Percentiles rank a stretch among this genome's conserved stretches.
Evolutionary conservation across 192 early-diverging fungal genomes (phyloP).

Genomic region (Physocladia obscura): DNA sequence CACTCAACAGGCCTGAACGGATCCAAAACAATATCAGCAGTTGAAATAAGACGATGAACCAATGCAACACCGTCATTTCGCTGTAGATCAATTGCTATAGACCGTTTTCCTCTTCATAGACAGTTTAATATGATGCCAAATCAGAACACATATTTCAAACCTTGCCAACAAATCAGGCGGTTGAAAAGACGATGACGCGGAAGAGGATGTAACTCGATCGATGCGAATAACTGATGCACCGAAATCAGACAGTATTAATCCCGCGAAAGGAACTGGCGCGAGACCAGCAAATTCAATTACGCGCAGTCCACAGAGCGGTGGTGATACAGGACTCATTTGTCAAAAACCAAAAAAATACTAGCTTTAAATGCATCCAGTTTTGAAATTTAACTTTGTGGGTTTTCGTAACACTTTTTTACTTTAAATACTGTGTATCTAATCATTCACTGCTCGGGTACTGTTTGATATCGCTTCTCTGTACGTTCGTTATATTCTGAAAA

Average conservation of each 20-base stretch:
- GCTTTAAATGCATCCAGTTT: too few species aligned
- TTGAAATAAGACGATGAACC: constrained; percentile 42
- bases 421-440: too few species aligned
- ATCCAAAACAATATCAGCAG: constrained; percentile 64
- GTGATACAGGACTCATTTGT: background rate
- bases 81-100: constrained; percentile 64
- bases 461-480: too few species aligned
- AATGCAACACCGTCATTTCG: constrained; percentile 43
- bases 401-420: too few species aligned
- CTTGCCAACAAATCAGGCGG: too few species aligned
- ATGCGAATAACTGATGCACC: constrained; percentile 68
- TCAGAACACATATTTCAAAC: too few species aligned
- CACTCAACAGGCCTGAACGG: constrained; percentile 58
- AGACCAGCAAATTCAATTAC: constrained; percentile 71
- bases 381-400: too few species aligned
- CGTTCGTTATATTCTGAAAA: constrained; percentile 1
- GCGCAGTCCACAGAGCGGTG: constrained; percentile 39
- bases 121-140: too few species aligned
- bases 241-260: constrained; percentile 67
- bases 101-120: constrained; percentile 56
- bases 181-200: too few species aligned
- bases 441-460: too few species aligned
- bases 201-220: constrained; percentile 44
- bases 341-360: too few species aligned
- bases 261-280: constrained; percentile 67